Evolutionary conservation across 768 basidiomycete species (phyloP), one percentile per base, ranked within the genome.

Genomic region (Mrakia blollopis): DNA sequence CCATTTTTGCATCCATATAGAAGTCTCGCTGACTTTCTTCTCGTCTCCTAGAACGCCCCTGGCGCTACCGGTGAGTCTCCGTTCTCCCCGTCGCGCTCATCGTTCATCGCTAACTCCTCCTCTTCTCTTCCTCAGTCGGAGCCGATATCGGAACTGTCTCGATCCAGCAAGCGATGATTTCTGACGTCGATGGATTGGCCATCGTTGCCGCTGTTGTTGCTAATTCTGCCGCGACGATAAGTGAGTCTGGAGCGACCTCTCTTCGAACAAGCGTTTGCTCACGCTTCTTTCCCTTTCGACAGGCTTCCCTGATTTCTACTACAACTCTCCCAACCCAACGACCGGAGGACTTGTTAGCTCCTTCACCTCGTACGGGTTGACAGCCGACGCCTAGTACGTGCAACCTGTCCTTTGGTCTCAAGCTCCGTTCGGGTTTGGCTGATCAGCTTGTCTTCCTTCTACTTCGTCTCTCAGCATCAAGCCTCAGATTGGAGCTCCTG

Each of bases 291-390:
- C 18, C 16, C 13, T 10, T 14, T 35, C 10, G 3, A 30, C 72
- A 35, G 25, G 61, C 25, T 78, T 78, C 73, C 77, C 77, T 30
- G 9, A 41, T 6, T n/a, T 10, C 18, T 73, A 61, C 72, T 54
- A 41, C 62, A 74, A 78, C 37, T 85, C 87, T 81, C 86, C 87
- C 25, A 87, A 88, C 78, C 84, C 86, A 30, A 80, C 63, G 16
- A 81, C 83, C 6, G 89, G 88, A 25, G 89, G 89, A 18, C 85
- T 89, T 61, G 86, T 89, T 28, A 89, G 88, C 1, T 80, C 82
- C 28, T 89, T 87, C 32, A 35, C 72, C 18, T 44, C 76, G 1
- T 52, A 67, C 73, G 69, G 79, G 5, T 62, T 62, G 25, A 78
- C 76, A n/a, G 32, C 71, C 44, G 67, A 82, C 78, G 77, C 47